These are phyloP conservation scores for Phytophthora vignae DNA, from an alignment of 352 stramenopile species.

Conservation along the genomic window DNA sequence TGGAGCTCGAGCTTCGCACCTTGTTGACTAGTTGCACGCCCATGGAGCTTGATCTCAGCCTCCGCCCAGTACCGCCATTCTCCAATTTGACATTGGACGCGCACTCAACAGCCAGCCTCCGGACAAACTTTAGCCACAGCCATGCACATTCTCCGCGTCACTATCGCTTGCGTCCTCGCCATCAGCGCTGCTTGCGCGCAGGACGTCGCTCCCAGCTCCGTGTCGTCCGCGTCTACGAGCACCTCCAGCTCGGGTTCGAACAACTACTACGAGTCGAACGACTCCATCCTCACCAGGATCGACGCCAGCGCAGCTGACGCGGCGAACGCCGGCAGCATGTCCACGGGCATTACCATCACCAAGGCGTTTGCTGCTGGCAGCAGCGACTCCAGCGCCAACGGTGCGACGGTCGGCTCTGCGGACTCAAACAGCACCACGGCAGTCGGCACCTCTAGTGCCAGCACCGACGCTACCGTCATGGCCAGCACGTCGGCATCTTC, in stretches of 20 bases:
- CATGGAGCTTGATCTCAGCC: neutral
- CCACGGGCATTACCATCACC: neutral
- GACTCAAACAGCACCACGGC: conserved; percentile 21
- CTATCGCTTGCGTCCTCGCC: conserved; percentile 24
- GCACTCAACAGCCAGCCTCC: conserved; percentile 14
- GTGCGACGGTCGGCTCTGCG: conserved; percentile 49
- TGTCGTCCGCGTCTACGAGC: conserved; percentile 18
- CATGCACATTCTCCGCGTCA: conserved; percentile 37
- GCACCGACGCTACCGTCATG: conserved; percentile 27
- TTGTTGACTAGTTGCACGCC: conserved; percentile 25
- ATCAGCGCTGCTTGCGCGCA: conserved; percentile 26
- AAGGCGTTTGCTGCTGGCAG: conserved; percentile 12
- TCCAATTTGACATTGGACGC: conserved; percentile 3
- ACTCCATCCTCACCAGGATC: conserved; percentile 23
- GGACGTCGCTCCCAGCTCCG: conserved; percentile 10
- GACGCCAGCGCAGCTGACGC: conserved; percentile 8
- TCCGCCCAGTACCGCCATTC: conserved; percentile 13
- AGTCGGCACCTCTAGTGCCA: conserved; percentile 22
- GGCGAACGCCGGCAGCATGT: conserved; percentile 13
- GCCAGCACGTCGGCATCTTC: conserved; percentile 18
- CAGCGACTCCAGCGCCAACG: conserved; percentile 14
- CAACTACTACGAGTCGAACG: conserved; percentile 15
- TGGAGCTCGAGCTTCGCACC: conserved; percentile 12
- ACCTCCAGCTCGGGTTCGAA: conserved; percentile 6
- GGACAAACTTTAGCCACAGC: conserved; percentile 15